Evolutionary conservation across 2,329 filamentous ascomycete species (phyloP), one percentile per base, ranked within the genome.

Genomic region (Botrytis medusae): DNA sequence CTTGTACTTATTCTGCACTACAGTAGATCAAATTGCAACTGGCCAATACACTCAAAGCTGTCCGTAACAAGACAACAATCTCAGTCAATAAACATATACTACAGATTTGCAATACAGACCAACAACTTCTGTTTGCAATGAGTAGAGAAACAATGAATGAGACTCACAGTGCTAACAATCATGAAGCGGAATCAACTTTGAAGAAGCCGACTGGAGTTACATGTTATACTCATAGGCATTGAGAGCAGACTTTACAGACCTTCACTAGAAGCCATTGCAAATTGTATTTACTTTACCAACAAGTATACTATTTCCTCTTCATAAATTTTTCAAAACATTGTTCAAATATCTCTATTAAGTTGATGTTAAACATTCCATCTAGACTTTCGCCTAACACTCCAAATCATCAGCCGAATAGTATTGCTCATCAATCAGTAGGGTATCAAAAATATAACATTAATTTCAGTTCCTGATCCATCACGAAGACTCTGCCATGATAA

Each of bases 401-500:
- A 42, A n/a, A 0, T 42, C 0, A 42, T 18, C 22, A 29, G 25
- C n/a, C 16, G 22, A 25, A 29, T 5, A n/a, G 16, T 9, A 20
- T 42, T 4, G 25, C 25, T 20, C 25, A 42, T 62, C 37, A 16
- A 62, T 62, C 6, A 62, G 37, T 42, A 62, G 22, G 64, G 46
- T 67, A 54, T 67, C 46, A 54, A 40, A 37, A n/a, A 37, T 29
- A 51, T 51, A 67, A 29, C 12, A 54, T 51, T 48, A 20, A 18
- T 34, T 67, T 67, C 14, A 40, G 22, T 40, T 54, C 32, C 46
- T 20, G 54, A 67, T 51, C 40, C 61, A 46, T 64, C 61, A 64
- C n/a, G 61, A 51, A 37, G 44, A 40, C 16, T 64, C 59, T 6
- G 51, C 62, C 77, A 81, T 78, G 62, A 93, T 77, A 46, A 93